Base-by-base conservation (phyloP, 208 protist species). In the Blastocrithidia nonstop region DNA sequence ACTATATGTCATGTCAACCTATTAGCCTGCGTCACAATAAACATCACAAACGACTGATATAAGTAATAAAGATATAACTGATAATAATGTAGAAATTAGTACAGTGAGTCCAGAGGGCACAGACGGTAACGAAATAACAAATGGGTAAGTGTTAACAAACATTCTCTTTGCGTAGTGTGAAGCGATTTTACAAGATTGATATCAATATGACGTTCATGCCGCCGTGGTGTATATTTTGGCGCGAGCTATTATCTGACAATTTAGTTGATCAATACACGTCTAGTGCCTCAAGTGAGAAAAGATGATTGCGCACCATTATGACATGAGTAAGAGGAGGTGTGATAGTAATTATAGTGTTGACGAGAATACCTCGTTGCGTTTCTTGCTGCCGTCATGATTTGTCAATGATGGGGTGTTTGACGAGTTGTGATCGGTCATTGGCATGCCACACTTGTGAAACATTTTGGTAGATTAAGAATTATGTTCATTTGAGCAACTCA, bases 351-450 rank as follows among this genome's bases (percentile, higher is more conserved):
- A n/a, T n/a, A n/a, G n/a, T n/a, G n/a, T n/a, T n/a, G n/a, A n/a
- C n/a, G n/a, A n/a, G n/a, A n/a, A n/a, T n/a, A n/a, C n/a, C n/a
- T n/a, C n/a, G n/a, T n/a, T n/a, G n/a, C n/a, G n/a, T n/a, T n/a
- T n/a, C n/a, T n/a, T n/a, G 15, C 31, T 28, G 5, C 66, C 69
- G 0, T 59, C 51, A 1, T 68, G 87, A 21, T 55, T 93, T 11
- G 49, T 82, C n/a, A 42, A 41, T 6, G 60, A 56, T 9, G 69
- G 72, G 8, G 55, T 59, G 0, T 84, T 93, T 57, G 83, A 88
- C 67, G 68, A 79, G 42, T 52, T 88, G 17, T 93, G 83, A 79
- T 68, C 62, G 29, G 49, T 82, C n/a, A 66, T 84, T 6, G 83
- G 68, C 7, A 60, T 49, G 27, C 66, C 69, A 24, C 83, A 93